These are phyloP conservation scores for Prunus campanulata DNA, from an alignment of 306 rosid genomes.

Conservation along the genomic window DNA sequence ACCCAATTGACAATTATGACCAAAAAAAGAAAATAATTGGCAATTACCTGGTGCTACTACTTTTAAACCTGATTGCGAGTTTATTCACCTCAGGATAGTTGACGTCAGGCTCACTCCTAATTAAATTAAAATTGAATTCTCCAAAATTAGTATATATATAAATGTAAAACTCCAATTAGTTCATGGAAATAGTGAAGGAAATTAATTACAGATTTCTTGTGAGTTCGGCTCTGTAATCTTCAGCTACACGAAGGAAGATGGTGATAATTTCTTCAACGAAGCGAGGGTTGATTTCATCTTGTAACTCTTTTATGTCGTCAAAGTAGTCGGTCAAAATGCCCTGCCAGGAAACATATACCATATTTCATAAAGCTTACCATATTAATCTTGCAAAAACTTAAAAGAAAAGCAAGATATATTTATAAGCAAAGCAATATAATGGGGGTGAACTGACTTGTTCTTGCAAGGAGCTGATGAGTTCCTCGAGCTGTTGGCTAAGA, in stretches of 20 bases:
- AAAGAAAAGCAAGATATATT: too few relatives aligned
- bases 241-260: not conserved
- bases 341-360: not conserved
- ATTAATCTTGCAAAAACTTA: too few relatives aligned
- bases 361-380: too few relatives aligned
- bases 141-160: too few relatives aligned
- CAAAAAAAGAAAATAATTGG: too few relatives aligned
- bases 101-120: not conserved
- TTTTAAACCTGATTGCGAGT: too few relatives aligned
- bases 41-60: too few relatives aligned
- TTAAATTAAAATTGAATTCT: too few relatives aligned
- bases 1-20: too few relatives aligned
- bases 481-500: not conserved
- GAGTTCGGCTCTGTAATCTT: not conserved
- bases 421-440: too few relatives aligned
- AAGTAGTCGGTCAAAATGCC: slow-evolving; percentile 2
- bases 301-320: not conserved
- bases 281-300: not conserved
- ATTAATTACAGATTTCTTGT: not conserved
- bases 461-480: slow-evolving; percentile 10
- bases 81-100: not conserved
- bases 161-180: too few relatives aligned
- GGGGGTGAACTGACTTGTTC: not conserved
- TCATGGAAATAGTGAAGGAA: not conserved
- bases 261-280: not conserved